Evolutionary conservation across 2,329 filamentous ascomycete species (phyloP), one percentile per base, ranked within the genome.

Genomic region (Aspergillus uvarum): DNA sequence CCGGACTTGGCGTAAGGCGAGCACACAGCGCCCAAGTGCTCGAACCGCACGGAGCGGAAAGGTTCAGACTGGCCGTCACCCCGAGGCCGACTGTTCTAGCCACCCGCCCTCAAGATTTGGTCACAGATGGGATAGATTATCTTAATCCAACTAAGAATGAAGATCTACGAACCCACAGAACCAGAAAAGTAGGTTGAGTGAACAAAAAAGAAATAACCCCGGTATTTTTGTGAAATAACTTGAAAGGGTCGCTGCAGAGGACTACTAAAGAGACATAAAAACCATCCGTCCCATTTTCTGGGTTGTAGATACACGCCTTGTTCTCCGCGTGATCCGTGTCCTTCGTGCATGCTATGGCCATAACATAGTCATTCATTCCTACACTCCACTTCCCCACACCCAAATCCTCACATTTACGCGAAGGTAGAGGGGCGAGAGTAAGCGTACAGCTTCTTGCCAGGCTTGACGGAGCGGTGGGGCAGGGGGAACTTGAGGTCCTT

Each of bases 401-500:
- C 64, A 71, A 67, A 72, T 70, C 68, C 60, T 72, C 70, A 73
- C 82, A 78, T 86, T 87, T 92, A 98, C 87, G 92, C 95, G 87
- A 98, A 98, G 81, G 95, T 99, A 77, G 91, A 91, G 77, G 95
- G 95, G 83, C 95, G 89, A 83, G 87, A 91, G 78, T 92, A 88
- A 79, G 90, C 87, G 86, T 96, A 99, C 80, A 98, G 79, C 88
- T 96, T 96, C 86, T 89, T 90, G 85, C 81, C 82, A 81, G 86
- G 85, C 84, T 92, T 93, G 84, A 89, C 85, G 77, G 93, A 83
- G 77, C 96, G 95, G 88, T 99, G 95, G 79, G 95, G 95, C 72
- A 99, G 91, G 80, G 95, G 95, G 91, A 99, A 99, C 83, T 90
- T 91, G 82, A 99, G 91, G 82, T 87, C 80, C 90, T 98, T 98